Base-by-base conservation (phyloP, 306 rosid genomes). In the Corylus heterophylla region DNA sequence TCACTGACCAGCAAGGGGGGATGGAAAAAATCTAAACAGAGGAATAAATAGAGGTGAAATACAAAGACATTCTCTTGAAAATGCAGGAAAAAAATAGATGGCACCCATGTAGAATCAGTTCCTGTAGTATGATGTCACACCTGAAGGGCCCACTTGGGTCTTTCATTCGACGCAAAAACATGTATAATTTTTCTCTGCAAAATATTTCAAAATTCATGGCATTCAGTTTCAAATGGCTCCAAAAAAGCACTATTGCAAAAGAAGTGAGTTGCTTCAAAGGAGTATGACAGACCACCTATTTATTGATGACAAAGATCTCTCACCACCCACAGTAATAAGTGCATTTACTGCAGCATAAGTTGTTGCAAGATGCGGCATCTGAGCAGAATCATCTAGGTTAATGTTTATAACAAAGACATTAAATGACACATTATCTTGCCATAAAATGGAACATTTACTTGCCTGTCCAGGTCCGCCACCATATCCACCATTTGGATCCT, bases 391-490 rank as follows among this genome's bases (percentile, higher is more conserved):
- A 79, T 74, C 39, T 16, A 83, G 11, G 76, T 78, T 42, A 74
- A 68, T 68, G 54, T 29, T 73, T 72, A 70, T 20, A 5, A 31
- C 5, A 64, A 35, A 63, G 16, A 35, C 1, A 64, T 64, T 4
- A 64, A 76, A 74, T 47, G 48, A 16, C 27, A 25, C 42, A 62
- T 31, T 31, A 31, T 31, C 35, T 17, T 1, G 31, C 3, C 39
- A 76, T 61, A 76, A 73, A 20, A 14, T 13, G 16, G 55, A 85
- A 25, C 22, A 71, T 83, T 70, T 54, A 74, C 97, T 87, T 88
- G 89, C 98, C 97, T 94, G 98, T 76, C 94, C 95, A 83, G 98
- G 98, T 75, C 97, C 98, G 18, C 98, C 98, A 42, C 91, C 95
- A 84, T 85, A 94, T 78, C 97, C 97, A 83, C 97, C 98, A 78